Evolutionary conservation across 1,284 basidiomycete species (phyloP), one percentile per base, ranked within the genome.

Genomic region (Cryptococcus maquisensis): DNA sequence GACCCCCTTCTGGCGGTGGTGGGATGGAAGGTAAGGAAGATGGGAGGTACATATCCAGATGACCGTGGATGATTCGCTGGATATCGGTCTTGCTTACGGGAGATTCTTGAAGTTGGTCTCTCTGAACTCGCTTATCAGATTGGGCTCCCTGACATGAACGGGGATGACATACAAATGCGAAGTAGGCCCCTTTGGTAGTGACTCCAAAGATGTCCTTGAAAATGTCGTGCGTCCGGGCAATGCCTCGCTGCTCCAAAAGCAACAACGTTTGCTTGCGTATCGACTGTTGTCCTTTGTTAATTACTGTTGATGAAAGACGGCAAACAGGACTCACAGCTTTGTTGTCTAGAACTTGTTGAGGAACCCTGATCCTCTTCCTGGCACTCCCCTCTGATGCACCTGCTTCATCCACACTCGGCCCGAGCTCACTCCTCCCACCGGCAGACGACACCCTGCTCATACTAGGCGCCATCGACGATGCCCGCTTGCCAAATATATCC

Each of bases 191-290:
- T 53, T 69, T 71, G 24, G 68, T 74, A 3, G 64, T 60, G 44
- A 68, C 65, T 4, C 64, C 59, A 47, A 74, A 76, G 28, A 74
- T 56, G 21, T 75, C 72, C 50, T 72, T 75, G 64, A 74, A 74
- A 36, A 58, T 28, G 4, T 54, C 60, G 43, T 74, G 65, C 3
- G 63, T 55, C 36, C 73, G 61, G 0, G 60, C 20, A 38, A 61
- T 65, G 0, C 67, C 69, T 13, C 69, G 47, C 3, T 54, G 47
- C 26, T 72, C 73, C 37, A 75, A 60, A 21, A 65, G 35, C 1
- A 65, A 45, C 48, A 72, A 47, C 2, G 68, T 61, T 38, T 72
- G 68, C 49, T 75, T 76, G 18, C 74, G 63, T 35, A 76, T 69
- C 3, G 62, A 56, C 72, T 76, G 48, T 1, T 16, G 9, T 9